Percentiles rank a stretch among this genome's conserved stretches.
Evolutionary conservation across 2,329 filamentous ascomycete species (phyloP).

Genomic region (Ciborinia camelliae): DNA sequence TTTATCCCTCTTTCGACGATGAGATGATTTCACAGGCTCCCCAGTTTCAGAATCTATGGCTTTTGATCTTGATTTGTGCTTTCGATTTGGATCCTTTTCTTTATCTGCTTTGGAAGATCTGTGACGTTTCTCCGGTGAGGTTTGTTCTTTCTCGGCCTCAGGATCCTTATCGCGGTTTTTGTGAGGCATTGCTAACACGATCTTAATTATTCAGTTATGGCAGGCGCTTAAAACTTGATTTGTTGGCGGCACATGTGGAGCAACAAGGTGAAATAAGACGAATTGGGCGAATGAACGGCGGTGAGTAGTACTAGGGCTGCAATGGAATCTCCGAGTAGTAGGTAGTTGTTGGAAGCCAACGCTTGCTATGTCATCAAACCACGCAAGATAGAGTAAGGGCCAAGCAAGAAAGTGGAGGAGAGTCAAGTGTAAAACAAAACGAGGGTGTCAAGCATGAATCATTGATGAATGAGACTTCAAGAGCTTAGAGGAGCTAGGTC

Average conservation of each 20-base stretch:
- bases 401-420: constrained; percentile 9
- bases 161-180: constrained; percentile 28
- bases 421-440: neutral
- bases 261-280: constrained; percentile 1
- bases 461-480: no score
- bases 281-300: constrained; percentile 17
- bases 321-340: neutral
- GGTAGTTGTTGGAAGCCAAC: neutral
- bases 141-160: constrained; percentile 31
- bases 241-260: constrained; percentile 21
- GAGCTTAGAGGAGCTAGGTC: constrained; percentile 1
- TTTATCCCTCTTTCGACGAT: constrained; percentile 34
- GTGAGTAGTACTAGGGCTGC: constrained; percentile 18
- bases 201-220: constrained; percentile 5
- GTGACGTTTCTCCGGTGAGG: constrained; percentile 33
- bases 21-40: constrained; percentile 33
- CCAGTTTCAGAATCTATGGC: constrained; percentile 36
- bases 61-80: constrained; percentile 37
- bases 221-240: constrained; percentile 21
- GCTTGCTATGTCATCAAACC: constrained; percentile 13
- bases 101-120: constrained; percentile 32
- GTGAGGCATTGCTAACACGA: constrained; percentile 21
- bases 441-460: neutral
- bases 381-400: constrained; percentile 5
- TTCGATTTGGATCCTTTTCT: constrained; percentile 36